These are phyloP conservation scores for Kalanchoe fedtschenkoi DNA, from an alignment of 164 flowering plant species.

Conservation along the genomic window DNA sequence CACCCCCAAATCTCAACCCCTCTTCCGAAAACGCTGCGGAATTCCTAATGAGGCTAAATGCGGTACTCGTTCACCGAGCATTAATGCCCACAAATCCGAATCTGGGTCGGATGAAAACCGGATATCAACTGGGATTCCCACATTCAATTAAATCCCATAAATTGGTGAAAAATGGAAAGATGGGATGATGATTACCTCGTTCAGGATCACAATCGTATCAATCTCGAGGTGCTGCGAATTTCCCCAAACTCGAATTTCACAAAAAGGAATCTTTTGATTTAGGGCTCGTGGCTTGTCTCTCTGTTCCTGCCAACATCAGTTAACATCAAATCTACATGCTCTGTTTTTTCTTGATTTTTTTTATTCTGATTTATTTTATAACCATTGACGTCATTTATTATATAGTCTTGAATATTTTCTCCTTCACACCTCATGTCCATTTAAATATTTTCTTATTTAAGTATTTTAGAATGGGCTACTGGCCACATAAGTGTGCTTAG, in stretches of 20 bases:
- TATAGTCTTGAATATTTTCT: too few relatives aligned
- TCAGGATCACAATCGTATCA: neutral
- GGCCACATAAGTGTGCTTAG: too few relatives aligned
- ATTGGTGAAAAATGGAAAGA: neutral
- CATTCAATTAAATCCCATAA: too few relatives aligned
- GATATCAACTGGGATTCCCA: too few relatives aligned
- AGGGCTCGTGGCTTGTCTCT: neutral
- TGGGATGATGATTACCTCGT: neutral
- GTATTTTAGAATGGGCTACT: too few relatives aligned
- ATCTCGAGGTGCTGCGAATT: neutral
- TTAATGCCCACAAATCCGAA: neutral
- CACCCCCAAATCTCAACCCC: neutral
- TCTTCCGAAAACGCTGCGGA: neutral
- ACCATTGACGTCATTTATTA: too few relatives aligned
- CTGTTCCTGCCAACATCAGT: too few relatives aligned
- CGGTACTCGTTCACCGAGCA: neutral
- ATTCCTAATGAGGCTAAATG: neutral
- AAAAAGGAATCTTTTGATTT: neutral
- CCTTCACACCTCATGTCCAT: too few relatives aligned
- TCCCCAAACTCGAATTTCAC: neutral
- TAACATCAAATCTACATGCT: too few relatives aligned
- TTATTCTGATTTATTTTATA: too few relatives aligned
- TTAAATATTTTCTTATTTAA: too few relatives aligned
- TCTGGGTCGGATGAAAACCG: neutral
- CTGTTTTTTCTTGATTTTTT: too few relatives aligned